phyloP scores from a whole-genome alignment of 257 asterid species.

The Primulina tabacum region DNA sequence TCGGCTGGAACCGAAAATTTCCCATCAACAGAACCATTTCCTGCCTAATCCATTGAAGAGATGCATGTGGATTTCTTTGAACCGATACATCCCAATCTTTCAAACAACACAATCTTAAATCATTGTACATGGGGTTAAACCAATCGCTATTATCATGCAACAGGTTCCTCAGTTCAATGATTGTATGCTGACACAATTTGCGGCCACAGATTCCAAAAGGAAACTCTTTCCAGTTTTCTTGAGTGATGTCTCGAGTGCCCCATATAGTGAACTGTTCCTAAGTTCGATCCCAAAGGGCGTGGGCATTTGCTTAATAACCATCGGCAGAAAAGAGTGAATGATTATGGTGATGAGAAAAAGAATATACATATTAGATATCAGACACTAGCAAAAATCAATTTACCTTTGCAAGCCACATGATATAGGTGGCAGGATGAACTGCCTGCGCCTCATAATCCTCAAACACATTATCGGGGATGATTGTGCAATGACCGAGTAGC shows the following conservation, averaged over 20 bases:
- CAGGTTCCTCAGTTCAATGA: not conserved
- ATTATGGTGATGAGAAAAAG: not conserved
- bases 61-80: not conserved
- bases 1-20: not conserved
- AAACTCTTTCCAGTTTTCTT: constrained; percentile 42
- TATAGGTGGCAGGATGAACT: constrained; percentile 63
- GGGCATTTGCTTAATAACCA: constrained; percentile 53
- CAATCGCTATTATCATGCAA: not conserved
- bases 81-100: not conserved
- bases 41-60: too few relatives aligned
- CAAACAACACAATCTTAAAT: not conserved
- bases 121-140: not conserved
- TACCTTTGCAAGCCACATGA: constrained; percentile 83
- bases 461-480: constrained; percentile 54
- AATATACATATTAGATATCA: not conserved
- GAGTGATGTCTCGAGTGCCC: constrained; percentile 39
- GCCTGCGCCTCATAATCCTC: constrained; percentile 84
- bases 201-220: constrained; percentile 51
- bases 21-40: not conserved
- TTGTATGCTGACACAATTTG: constrained; percentile 11
- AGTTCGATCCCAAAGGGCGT: constrained; percentile 41
- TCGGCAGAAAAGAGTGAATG: not conserved
- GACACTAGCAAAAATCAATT: not conserved
- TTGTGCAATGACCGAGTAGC: constrained; percentile 48
- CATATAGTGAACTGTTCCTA: constrained; percentile 35